Evolutionary conservation across 2,329 filamentous ascomycete species (phyloP), one percentile per base, ranked within the genome.

Genomic region (Pestalotiopsis sp.): DNA sequence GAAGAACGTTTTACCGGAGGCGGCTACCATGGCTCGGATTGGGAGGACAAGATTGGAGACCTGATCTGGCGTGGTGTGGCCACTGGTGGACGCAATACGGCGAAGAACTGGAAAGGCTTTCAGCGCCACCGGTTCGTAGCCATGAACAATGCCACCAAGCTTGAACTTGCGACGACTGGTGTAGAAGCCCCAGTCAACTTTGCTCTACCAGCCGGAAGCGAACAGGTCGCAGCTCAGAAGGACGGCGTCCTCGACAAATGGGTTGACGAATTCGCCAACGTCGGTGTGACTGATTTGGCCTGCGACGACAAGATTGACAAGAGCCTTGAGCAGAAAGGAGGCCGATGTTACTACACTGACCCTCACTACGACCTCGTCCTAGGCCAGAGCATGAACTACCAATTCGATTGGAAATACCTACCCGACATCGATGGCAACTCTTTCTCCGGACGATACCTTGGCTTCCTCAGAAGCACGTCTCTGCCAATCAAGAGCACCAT

Each of bases 391-490:
- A 79, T 90, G 71, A 76, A 80, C 2, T 77, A 87, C 67, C 88
- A 91, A 78, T 91, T 90, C 76, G 73, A 79, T 70, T 83, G 84
- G 80, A 95, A 94, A 77, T 93, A 89, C 75, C 83, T 95, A 2
- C 89, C 91, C 0, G 93, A 96, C 76, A 87, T 95, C 68, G 93
- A 95, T 78, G 93, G 93, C 38, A 90, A 92, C 80, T 89, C 86
- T 1, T 92, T 92, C 75, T 91, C 88, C 31, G 91, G 90, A 1
- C 87, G 91, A 5, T 93, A 91, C 75, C 85, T 90, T 4, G 89
- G 87, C 0, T 94, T 95, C 77, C 81, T 95, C 27, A 84, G 87
- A 41, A 92, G 89, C 38, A 92, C 89, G 2, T 90, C 88, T 17
- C 78, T 95, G 9, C 91, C 91, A 0, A 88, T 96, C 81, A 96